Conservation (phyloP, 2,329 filamentous ascomycete genomes). For the Nectriaceae sp. region DNA sequence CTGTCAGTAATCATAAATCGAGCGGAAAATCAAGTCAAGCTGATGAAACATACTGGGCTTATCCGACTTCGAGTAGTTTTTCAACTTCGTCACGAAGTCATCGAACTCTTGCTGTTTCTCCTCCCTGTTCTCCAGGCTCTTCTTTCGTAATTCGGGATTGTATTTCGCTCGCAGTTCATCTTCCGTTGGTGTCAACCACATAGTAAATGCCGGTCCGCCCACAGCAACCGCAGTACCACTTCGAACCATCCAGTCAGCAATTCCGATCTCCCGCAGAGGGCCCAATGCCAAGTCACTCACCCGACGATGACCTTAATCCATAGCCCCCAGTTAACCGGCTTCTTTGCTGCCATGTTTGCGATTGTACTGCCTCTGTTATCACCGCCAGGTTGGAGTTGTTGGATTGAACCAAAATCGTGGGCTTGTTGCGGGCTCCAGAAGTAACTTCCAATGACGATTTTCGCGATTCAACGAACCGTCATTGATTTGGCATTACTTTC, state of each 20-base stretch:
- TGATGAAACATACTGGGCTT: constrained; percentile 72
- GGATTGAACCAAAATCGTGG: constrained; percentile 2
- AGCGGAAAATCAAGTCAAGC: background rate
- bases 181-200: constrained; percentile 79
- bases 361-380: background rate
- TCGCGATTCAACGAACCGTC: constrained; percentile 31
- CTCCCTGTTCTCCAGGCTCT: constrained; percentile 77
- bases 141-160: constrained; percentile 90
- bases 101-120: constrained; percentile 85
- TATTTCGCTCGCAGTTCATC: constrained; percentile 92
- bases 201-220: constrained; percentile 82
- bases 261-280: constrained; percentile 9
- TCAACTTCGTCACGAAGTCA: constrained; percentile 79
- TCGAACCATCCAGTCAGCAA: constrained; percentile 16
- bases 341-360: constrained; percentile 40
- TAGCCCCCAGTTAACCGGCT: constrained; percentile 55
- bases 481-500: constrained; percentile 31
- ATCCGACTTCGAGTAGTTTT: constrained; percentile 86
- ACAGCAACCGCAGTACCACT: constrained; percentile 74
- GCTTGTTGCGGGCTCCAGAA: background rate
- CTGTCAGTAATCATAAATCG: constrained; percentile 11
- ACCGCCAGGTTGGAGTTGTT: too few species aligned
- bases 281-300: constrained; percentile 49
- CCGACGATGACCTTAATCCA: constrained; percentile 71
- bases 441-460: constrained; percentile 30